These are phyloP conservation scores for Kwoniella dendrophila DNA, from an alignment of 768 basidiomycete species.

Conservation along the genomic window DNA sequence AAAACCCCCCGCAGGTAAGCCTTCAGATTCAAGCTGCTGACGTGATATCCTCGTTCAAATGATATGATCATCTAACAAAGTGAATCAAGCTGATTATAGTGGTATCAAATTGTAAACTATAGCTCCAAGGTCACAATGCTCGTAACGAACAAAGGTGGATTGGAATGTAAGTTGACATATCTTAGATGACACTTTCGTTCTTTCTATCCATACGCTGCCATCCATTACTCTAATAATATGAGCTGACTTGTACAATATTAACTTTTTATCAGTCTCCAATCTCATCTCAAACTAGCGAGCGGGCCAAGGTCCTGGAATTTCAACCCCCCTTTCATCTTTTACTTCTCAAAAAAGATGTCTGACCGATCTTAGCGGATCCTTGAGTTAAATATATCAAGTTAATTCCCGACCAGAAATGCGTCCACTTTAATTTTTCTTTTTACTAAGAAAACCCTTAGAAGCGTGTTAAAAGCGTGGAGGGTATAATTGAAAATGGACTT, in stretches of 20 bases:
- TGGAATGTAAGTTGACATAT: constrained; percentile 8
- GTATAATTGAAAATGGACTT: constrained; percentile 41
- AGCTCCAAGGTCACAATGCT: constrained; percentile 57
- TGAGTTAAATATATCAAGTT: constrained; percentile 33
- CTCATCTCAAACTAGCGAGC: constrained; percentile 47
- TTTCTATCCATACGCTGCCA: not conserved
- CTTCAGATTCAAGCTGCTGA: not conserved
- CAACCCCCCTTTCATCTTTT: constrained; percentile 40
- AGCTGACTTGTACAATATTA: not conserved
- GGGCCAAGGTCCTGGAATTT: constrained; percentile 58
- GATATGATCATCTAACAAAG: no score
- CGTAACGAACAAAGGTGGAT: constrained; percentile 43
- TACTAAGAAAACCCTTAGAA: constrained; percentile 32
- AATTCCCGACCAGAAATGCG: constrained; percentile 57
- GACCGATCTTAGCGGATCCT: constrained; percentile 51
- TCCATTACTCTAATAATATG: not conserved
- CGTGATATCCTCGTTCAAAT: no score
- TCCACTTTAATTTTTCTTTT: constrained; percentile 19
- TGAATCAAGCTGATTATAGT: no score
- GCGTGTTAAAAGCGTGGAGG: constrained; percentile 46
- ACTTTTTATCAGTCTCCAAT: not conserved
- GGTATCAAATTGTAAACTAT: not conserved
- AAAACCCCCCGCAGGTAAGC: constrained; percentile 20
- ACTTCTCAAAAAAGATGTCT: not conserved
- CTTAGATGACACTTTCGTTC: not conserved